Conservation (phyloP, 2,329 filamentous ascomycete species). For the Davidsoniella virescens region DNA sequence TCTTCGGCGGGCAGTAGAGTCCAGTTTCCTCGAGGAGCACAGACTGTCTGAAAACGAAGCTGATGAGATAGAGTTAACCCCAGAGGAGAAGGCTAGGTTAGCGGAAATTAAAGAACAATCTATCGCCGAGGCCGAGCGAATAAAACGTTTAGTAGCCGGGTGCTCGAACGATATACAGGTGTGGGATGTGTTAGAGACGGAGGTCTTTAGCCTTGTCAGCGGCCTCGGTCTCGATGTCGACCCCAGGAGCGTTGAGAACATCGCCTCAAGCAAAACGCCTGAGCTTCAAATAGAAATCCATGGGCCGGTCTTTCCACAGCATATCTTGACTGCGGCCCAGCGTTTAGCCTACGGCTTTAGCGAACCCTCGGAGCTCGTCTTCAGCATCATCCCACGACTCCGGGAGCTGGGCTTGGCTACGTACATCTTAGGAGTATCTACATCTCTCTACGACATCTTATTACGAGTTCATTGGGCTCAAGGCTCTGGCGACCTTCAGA, state of each 20-base stretch:
- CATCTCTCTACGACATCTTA: constrained; percentile 52
- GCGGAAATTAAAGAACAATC: not conserved
- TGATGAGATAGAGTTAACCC: not conserved
- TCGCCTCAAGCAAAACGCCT: constrained; percentile 12
- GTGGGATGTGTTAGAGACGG: constrained; percentile 48
- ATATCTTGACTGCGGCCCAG: constrained; percentile 39
- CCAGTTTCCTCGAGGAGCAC: constrained; percentile 24
- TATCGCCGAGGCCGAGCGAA: constrained; percentile 27
- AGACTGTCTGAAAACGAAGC: constrained; percentile 13
- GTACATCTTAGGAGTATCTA: constrained; percentile 55
- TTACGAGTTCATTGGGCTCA: constrained; percentile 45
- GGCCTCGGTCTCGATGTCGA: constrained; percentile 32
- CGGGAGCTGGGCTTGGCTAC: constrained; percentile 52
- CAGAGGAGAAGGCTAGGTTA: constrained; percentile 1
- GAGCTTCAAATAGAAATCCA: constrained; percentile 31
- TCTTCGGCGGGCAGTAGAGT: constrained; percentile 24
- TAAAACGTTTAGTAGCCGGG: constrained; percentile 36
- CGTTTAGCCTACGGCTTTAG: constrained; percentile 41
- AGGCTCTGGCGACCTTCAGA: constrained; percentile 36
- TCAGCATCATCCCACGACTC: constrained; percentile 48
- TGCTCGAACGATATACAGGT: constrained; percentile 46
- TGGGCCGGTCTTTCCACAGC: constrained; percentile 47
- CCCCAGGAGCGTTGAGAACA: too few species aligned
- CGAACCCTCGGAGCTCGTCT: constrained; percentile 39
- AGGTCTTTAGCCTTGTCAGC: constrained; percentile 47